These are phyloP conservation scores for Xerocomellus amylosporus DNA, from an alignment of 768 basidiomycete genomes.

Conservation along the genomic window DNA sequence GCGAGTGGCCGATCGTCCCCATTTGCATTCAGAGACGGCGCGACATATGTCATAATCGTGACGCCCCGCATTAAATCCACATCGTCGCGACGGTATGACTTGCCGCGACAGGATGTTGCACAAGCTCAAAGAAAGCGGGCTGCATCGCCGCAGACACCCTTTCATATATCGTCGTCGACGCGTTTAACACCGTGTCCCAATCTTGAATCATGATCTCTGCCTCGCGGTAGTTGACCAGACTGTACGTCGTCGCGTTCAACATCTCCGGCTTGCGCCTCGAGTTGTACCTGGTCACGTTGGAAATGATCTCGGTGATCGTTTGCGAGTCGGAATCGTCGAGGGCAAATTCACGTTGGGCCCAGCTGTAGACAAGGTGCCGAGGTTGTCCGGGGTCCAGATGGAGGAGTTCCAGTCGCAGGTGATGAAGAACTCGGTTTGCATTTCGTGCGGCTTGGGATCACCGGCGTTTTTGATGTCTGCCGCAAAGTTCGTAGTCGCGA, in stretches of 20 bases:
- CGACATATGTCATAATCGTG: not conserved
- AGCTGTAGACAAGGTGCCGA: conserved; percentile 54
- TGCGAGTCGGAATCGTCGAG: conserved; percentile 18
- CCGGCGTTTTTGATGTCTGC: conserved; percentile 46
- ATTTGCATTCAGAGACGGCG: not conserved
- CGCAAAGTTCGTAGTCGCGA: conserved; percentile 41
- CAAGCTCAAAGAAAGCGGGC: not conserved
- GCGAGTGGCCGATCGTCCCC: not conserved
- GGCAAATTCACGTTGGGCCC: conserved; percentile 68
- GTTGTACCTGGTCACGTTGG: conserved; percentile 55
- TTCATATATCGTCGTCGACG: not conserved
- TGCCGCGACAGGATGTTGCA: not conserved
- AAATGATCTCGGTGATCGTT: conserved; percentile 38
- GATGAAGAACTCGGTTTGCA: conserved; percentile 41
- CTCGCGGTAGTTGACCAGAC: conserved; percentile 51
- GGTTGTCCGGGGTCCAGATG: conserved; percentile 45
- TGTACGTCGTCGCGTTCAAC: conserved; percentile 58
- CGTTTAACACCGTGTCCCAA: not conserved
- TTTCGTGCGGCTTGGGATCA: not conserved
- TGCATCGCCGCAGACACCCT: not conserved
- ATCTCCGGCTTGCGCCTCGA: conserved; percentile 66
- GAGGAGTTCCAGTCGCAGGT: conserved; percentile 44
- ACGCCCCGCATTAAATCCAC: conserved; percentile 1
- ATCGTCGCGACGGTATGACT: not conserved
- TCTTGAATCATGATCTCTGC: not conserved